Conservation (phyloP, 805 yeast genomes). For the Wickerhamomyces alni region DNA sequence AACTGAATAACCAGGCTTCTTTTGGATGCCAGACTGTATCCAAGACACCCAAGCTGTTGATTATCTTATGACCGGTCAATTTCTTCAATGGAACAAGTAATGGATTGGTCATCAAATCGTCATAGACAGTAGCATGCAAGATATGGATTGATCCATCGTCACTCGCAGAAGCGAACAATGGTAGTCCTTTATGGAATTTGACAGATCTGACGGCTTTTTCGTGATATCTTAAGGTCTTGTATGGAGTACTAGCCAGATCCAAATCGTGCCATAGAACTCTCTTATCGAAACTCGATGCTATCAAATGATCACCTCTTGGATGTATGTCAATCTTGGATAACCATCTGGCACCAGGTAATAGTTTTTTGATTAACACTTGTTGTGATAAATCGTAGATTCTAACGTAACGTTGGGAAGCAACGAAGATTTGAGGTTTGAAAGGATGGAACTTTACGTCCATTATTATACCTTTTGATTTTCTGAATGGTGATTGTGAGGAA, state of each 20-base stretch:
- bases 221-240: constrained; percentile 92
- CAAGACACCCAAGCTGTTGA: constrained; percentile 79
- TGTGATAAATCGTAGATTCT: constrained; percentile 86
- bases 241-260: constrained; percentile 83
- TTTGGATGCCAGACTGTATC: constrained; percentile 93
- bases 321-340: constrained; percentile 86
- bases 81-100: constrained; percentile 93
- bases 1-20: constrained; percentile 96
- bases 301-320: constrained; percentile 91
- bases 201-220: constrained; percentile 90
- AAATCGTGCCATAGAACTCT: constrained; percentile 96
- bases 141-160: constrained; percentile 93
- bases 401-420: constrained; percentile 88
- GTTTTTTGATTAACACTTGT: constrained; percentile 76
- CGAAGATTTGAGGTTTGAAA: constrained; percentile 86
- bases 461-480: constrained; percentile 85
- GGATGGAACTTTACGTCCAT: constrained; percentile 98
- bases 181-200: constrained; percentile 80
- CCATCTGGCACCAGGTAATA: constrained; percentile 96
- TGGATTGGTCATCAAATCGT: constrained; percentile 92
- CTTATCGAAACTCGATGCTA: constrained; percentile 91
- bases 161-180: constrained; percentile 89
- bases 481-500: constrained; percentile 92
- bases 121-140: constrained; percentile 95
- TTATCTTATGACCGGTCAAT: constrained; percentile 80